phyloP scores from a whole-genome alignment of 2,329 filamentous ascomycete genomes.

The Penicillium sp. region DNA sequence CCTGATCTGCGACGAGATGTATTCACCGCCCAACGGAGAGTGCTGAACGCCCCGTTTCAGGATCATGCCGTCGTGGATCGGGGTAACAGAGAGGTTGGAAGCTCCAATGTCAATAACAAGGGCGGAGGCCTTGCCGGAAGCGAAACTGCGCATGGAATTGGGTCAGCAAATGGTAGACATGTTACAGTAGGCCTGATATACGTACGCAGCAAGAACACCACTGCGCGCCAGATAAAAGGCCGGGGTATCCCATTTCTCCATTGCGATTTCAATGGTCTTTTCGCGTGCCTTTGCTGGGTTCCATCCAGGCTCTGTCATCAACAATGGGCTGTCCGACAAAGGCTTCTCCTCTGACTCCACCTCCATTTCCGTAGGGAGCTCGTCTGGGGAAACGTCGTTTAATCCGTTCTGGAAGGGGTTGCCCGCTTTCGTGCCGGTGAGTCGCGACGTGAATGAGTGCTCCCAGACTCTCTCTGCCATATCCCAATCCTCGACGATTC shows the following conservation, averaged over 20 bases:
- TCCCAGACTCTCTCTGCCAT: constrained; percentile 83
- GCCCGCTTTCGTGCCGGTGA: constrained; percentile 67
- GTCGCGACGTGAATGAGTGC: constrained; percentile 75
- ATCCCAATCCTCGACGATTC: constrained; percentile 94
- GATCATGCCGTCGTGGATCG: constrained; percentile 88
- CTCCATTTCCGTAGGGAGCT: constrained; percentile 54
- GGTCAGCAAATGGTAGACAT: constrained; percentile 4
- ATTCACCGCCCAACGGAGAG: constrained; percentile 78
- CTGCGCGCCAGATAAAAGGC: constrained; percentile 89
- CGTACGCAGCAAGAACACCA: constrained; percentile 71
- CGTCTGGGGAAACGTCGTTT: constrained; percentile 56
- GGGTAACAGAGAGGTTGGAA: constrained; percentile 76
- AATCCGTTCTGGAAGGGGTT: constrained; percentile 67
- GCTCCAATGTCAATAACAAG: constrained; percentile 88
- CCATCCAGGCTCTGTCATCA: constrained; percentile 93
- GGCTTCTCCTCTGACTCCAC: constrained; percentile 61
- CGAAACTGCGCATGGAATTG: constrained; percentile 49
- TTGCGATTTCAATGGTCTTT: constrained; percentile 88
- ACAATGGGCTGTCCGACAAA: constrained; percentile 75
- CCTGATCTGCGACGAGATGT: constrained; percentile 80
- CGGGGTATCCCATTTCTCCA: constrained; percentile 92
- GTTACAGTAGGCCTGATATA: constrained; percentile 19
- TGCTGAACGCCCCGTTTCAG: constrained; percentile 81
- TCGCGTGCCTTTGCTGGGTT: constrained; percentile 79
- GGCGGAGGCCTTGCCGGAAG: constrained; percentile 83